Evolutionary conservation across 441 rosid species (phyloP), one percentile per base, ranked within the genome.

Genomic region (Populus trichocarpa): DNA sequence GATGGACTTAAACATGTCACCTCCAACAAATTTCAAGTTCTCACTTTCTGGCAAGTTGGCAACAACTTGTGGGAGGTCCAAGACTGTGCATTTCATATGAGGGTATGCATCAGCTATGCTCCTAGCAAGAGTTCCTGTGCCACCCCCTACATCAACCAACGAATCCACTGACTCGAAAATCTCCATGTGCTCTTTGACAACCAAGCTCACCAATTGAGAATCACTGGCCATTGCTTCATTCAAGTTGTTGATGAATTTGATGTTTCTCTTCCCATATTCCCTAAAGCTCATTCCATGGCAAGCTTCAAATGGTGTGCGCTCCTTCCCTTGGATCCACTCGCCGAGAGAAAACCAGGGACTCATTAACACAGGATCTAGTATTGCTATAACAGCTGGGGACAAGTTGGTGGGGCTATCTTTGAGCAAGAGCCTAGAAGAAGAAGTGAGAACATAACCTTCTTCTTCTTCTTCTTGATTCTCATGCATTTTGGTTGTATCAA

Each of bases 61-160:
- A 53, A 87, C 86, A 36, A 84, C 90, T 57, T 85, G 85, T 6
- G 89, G 88, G 13, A 86, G 86, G 69, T 89, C 89, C 30, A 86
- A 70, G 5, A 82, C 89, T 2, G 71, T 79, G 81, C 85, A 82
- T 25, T 78, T 75, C 75, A 89, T 73, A 53, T 71, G 28, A 2
- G 84, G 89, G 67, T 78, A 82, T 7, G 69, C 57, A 6, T 85
- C 81, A 33, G 82, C 69, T 64, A 84, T 69, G 5, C 53, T 67
- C 70, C 74, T 72, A 26, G 85, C 79, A 26, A 86, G 38, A 13
- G 79, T 77, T 68, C 89, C 88, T 0, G 79, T 81, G n/a, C 89
- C 90, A 14, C 86, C 89, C 2, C 87, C 90, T 4, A 84, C 86
- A 30, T 81, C 89, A 14, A 79, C 83, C 70, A 86, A 7, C 4